phyloP scores from a whole-genome alignment of 805 yeast species.

The Starmerella potacharoeniae region DNA sequence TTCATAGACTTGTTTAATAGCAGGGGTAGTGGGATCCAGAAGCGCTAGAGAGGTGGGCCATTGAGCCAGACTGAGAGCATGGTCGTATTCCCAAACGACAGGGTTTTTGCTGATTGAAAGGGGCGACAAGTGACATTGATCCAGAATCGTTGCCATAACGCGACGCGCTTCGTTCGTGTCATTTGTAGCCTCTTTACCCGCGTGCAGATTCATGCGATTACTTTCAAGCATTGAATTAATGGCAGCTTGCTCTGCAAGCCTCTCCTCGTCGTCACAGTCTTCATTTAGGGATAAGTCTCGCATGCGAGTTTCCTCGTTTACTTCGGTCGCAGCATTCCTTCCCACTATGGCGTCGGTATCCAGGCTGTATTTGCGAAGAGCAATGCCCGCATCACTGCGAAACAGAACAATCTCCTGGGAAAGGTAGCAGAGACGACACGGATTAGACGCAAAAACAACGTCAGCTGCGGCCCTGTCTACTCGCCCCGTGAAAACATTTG shows the following conservation, averaged over 20 bases:
- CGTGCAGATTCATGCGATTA: background rate
- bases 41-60: constrained; percentile 55
- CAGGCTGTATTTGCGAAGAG: constrained; percentile 61
- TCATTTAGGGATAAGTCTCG: background rate
- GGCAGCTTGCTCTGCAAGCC: constrained; percentile 13
- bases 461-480: constrained; percentile 46
- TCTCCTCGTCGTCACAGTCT: constrained; percentile 21
- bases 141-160: constrained; percentile 66
- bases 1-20: constrained; percentile 64
- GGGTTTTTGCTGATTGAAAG: constrained; percentile 52
- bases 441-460: constrained; percentile 60
- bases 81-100: constrained; percentile 58
- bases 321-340: background rate
- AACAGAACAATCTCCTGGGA: constrained; percentile 71
- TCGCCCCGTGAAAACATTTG: constrained; percentile 58
- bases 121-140: constrained; percentile 83
- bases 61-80: constrained; percentile 59
- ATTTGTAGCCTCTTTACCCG: constrained; percentile 8
- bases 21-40: constrained; percentile 61
- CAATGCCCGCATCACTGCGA: constrained; percentile 60
- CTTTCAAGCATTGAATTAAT: constrained; percentile 4
- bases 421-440: constrained; percentile 62
- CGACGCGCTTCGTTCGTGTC: constrained; percentile 32
- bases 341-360: constrained; percentile 8
- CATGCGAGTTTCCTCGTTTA: background rate